A percentile compares a stretch with the other conserved stretches of the same genome.
Evolutionary conservation across 768 basidiomycete genomes (phyloP).

Genomic region (Agrocybe chaxingu): DNA sequence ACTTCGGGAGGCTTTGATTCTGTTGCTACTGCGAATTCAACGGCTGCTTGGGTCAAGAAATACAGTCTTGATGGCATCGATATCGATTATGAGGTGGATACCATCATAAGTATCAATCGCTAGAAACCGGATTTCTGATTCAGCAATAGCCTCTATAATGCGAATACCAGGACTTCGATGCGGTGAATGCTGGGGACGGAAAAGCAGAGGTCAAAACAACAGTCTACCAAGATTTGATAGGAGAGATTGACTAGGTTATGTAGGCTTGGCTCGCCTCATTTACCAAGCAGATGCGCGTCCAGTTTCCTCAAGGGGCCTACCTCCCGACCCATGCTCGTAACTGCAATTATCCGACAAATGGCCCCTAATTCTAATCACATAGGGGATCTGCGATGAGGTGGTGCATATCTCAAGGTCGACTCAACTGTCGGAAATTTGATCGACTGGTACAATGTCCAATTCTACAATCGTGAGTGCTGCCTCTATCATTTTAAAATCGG

Average conservation of each 20-base stretch:
- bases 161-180: slow-evolving; percentile 51
- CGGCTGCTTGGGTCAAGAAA: slow-evolving; percentile 63
- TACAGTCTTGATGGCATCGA: slow-evolving; percentile 69
- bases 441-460: slow-evolving; percentile 63
- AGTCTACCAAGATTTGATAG: neutral
- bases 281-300: slow-evolving; percentile 44
- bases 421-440: slow-evolving; percentile 50
- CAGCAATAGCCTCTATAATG: too few species aligned
- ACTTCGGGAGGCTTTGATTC: slow-evolving; percentile 59
- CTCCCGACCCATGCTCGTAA: slow-evolving; percentile 55
- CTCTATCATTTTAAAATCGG: too few species aligned
- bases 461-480: slow-evolving; percentile 38
- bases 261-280: slow-evolving; percentile 52
- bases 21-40: slow-evolving; percentile 53
- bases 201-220: slow-evolving; percentile 40
- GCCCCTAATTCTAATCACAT: neutral
- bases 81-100: slow-evolving; percentile 61
- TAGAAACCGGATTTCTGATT: too few species aligned
- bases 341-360: slow-evolving; percentile 10
- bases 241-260: neutral
- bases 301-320: slow-evolving; percentile 45
- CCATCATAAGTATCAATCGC: too few species aligned
- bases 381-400: slow-evolving; percentile 25
- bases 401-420: slow-evolving; percentile 58
- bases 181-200: slow-evolving; percentile 50